Percentiles rank a stretch among this genome's conserved stretches.
Evolutionary conservation across 2,329 filamentous ascomycete species (phyloP).

Genomic region (Penicillium palitans): DNA sequence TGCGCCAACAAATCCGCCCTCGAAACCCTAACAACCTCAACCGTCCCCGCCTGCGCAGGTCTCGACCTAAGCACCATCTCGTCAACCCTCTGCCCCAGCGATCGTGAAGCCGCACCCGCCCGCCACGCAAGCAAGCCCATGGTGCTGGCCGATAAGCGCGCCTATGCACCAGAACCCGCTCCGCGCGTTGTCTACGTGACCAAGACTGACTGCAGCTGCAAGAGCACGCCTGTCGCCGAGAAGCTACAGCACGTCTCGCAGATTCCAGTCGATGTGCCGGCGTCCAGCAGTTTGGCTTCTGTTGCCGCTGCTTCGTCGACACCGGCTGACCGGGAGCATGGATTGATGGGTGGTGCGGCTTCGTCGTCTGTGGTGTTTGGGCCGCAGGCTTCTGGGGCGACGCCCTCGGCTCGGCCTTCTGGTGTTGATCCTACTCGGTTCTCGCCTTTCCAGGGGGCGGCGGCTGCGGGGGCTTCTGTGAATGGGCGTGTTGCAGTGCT

Average conservation of each 20-base stretch:
- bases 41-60: conserved; percentile 12
- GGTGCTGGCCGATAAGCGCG: conserved; percentile 18
- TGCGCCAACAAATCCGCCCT: conserved; percentile 22
- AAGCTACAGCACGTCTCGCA: conserved; percentile 17
- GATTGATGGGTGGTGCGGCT: conserved; percentile 10
- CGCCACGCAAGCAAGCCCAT: conserved; percentile 25
- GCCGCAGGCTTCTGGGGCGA: conserved; percentile 13
- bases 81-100: conserved; percentile 7
- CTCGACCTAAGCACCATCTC: conserved; percentile 9
- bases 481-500: conserved; percentile 15
- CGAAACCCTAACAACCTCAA: conserved; percentile 3
- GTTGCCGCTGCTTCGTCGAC: conserved; percentile 10
- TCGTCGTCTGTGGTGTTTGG: conserved; percentile 19
- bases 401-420: conserved; percentile 18
- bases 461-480: conserved; percentile 11
- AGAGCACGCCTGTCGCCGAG: conserved; percentile 7
- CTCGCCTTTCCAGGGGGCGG: conserved; percentile 22
- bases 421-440: conserved; percentile 20
- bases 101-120: conserved; percentile 5
- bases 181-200: conserved; percentile 25
- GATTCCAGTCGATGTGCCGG: conserved; percentile 23
- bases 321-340: conserved; percentile 7
- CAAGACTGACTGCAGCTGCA: conserved; percentile 26
- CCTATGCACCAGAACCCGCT: conserved; percentile 10
- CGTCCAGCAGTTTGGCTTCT: conserved; percentile 12